Evolutionary conservation across 2,329 filamentous ascomycete genomes (phyloP), one percentile per base, ranked within the genome.

Genomic region (Sporothrix brunneoviolacea): DNA sequence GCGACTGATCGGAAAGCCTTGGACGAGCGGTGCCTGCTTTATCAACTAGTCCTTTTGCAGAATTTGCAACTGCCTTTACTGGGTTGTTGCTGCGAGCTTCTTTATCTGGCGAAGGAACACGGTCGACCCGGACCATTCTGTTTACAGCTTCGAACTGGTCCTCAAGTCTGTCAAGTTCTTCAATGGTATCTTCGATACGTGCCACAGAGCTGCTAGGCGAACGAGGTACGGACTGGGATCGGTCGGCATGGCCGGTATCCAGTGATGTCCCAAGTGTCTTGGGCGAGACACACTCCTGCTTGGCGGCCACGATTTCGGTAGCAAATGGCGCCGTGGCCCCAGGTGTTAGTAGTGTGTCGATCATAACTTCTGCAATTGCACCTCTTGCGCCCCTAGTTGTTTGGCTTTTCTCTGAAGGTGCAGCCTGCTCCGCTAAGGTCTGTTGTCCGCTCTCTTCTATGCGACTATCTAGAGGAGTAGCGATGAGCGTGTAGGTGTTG

Each of bases 141-240:
- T 68, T 60, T 30, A 81, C 67, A 2, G 72, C 76, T 56, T 84
- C 80, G 9, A 83, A 68, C 44, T 82, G 71, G 28, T 84, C 80
- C 56, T 84, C 79, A 15, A 84, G 68, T 53, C 71, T 69, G 59
- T 84, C 81, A 18, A 84, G 68, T 55, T 79, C 79, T 60, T 82
- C 80, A 8, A 84, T 66, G 2, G 80, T 83, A 60, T 83, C 80
- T 60, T 84, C 81, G 44, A 84, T 83, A 16, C 78, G 74, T 19
- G 58, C 50, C 8, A 54, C 54, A 2, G 56, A 51, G 37, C 54
- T 56, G 19, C 40, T 24, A 1, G 48, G 56, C 12, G 56, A 57
- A 7, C 56, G 49, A 0, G 53, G 36, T 1, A 52, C 28, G 4
- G 50, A 56, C 30, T 38, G 54, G 1, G 54, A 37, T 1, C 51